Conservation (phyloP, 2,329 filamentous ascomycete genomes). For the Talaromyces funiculosus region DNA sequence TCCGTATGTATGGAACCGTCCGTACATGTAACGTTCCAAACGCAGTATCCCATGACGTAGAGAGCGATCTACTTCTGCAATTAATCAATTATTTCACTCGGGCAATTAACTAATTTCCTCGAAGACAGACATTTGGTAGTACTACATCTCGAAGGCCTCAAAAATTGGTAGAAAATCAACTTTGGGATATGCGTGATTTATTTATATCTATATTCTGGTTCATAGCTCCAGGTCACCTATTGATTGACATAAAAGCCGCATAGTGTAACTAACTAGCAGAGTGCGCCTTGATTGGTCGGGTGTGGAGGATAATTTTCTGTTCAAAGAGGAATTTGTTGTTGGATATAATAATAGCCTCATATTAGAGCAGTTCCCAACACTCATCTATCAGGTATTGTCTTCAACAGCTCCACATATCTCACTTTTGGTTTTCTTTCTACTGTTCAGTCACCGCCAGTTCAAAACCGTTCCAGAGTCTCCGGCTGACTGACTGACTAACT, state of each 20-base stretch:
- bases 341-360: not conserved
- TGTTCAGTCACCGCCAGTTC: too few species aligned
- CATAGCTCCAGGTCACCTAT: not conserved
- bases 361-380: not conserved
- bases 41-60: slow-evolving; percentile 1
- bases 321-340: not conserved
- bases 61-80: not conserved
- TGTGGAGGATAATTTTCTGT: not conserved
- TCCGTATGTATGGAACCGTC: not conserved
- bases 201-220: not conserved
- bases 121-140: too few species aligned
- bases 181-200: not conserved
- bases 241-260: not conserved
- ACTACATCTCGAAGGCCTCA: not conserved
- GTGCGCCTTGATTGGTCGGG: not conserved
- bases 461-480: too few species aligned
- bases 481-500: too few species aligned
- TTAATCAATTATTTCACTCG: not conserved
- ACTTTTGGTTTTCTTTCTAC: too few species aligned
- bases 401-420: too few species aligned
- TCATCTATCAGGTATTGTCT: too few species aligned
- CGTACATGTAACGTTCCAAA: not conserved
- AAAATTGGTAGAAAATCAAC: not conserved
- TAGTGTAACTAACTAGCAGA: not conserved
- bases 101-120: too few species aligned